These are phyloP conservation scores for Colletotrichum lini DNA, from an alignment of 2,329 filamentous ascomycete genomes.

Conservation along the genomic window DNA sequence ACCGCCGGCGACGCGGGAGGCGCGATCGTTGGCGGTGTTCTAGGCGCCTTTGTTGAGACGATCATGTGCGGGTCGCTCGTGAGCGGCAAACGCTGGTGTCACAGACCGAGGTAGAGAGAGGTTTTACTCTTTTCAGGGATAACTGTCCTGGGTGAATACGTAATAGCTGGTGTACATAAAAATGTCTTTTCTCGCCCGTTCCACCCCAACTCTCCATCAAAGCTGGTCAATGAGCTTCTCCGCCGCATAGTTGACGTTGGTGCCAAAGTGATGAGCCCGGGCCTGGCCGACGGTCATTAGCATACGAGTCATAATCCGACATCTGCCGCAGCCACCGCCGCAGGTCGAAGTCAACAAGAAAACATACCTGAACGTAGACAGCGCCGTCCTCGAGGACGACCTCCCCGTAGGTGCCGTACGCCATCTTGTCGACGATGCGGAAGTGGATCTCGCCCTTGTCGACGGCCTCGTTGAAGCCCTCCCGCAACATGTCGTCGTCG, in stretches of 20 bases:
- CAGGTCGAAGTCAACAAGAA: too few species aligned
- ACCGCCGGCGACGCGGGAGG: conserved; percentile 50
- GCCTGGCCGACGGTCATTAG: conserved; percentile 47
- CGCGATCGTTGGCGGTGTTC: conserved; percentile 46
- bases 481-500: conserved; percentile 63
- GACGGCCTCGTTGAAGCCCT: conserved; percentile 64
- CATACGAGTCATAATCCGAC: not conserved
- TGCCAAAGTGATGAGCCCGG: conserved; percentile 52
- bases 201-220: conserved; percentile 41
- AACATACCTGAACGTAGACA: conserved; percentile 64
- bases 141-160: too few species aligned
- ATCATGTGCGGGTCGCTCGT: conserved; percentile 27
- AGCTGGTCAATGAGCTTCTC: conserved; percentile 55
- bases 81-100: conserved; percentile 25
- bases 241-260: conserved; percentile 54
- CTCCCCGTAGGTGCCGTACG: conserved; percentile 61
- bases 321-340: too few species aligned
- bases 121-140: not conserved
- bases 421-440: conserved; percentile 62
- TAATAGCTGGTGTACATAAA: too few species aligned
- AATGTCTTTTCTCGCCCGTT: too few species aligned
- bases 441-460: conserved; percentile 59
- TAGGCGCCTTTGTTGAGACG: conserved; percentile 47
- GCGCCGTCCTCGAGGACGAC: conserved; percentile 62
- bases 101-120: conserved; percentile 2